Conservation (phyloP, 306 rosid genomes). For the Gillenia trifoliata region DNA sequence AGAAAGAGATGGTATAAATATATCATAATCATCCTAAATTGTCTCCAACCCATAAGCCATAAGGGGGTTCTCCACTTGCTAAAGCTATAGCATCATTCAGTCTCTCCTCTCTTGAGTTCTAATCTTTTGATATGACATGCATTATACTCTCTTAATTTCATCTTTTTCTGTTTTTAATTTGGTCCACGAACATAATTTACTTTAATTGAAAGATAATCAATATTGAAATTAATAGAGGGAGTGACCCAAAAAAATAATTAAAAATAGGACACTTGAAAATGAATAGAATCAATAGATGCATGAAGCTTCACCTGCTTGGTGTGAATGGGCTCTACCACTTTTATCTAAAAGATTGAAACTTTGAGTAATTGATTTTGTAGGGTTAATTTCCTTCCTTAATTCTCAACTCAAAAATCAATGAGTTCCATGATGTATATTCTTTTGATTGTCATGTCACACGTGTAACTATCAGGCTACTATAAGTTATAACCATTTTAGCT, state of each 20-base stretch:
- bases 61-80: constrained; percentile 26
- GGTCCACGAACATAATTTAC: neutral
- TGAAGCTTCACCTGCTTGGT: neutral
- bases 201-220: too few species aligned
- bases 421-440: neutral
- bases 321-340: neutral
- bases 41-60: constrained; percentile 17
- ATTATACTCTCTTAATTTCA: neutral
- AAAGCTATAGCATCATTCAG: constrained; percentile 27
- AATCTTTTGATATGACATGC: constrained; percentile 18
- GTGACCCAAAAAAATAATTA: neutral
- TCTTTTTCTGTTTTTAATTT: neutral
- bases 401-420: neutral
- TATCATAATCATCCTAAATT: constrained; percentile 13
- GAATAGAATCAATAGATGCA: neutral
- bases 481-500: neutral
- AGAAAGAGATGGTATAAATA: constrained; percentile 14
- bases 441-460: neutral
- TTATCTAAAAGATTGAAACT: too few species aligned
- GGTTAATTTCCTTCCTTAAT: neutral
- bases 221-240: neutral
- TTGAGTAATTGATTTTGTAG: neutral
- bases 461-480: neutral
- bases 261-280: neutral
- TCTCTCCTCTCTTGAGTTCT: neutral